These are phyloP conservation scores for Coniferiporia sulphurascens DNA, from an alignment of 1,284 basidiomycete genomes.

Conservation along the genomic window DNA sequence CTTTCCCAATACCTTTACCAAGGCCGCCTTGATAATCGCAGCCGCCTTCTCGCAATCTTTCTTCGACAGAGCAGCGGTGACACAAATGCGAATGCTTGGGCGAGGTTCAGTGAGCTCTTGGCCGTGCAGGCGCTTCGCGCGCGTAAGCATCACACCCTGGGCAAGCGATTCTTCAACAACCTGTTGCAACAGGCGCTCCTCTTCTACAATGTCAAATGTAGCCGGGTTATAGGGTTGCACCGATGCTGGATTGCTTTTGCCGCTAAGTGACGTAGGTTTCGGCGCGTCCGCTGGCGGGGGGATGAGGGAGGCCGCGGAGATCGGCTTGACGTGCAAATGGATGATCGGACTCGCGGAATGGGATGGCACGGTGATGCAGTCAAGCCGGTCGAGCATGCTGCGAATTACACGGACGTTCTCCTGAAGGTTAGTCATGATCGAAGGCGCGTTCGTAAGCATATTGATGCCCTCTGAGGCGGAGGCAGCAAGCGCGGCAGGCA, in stretches of 20 bases:
- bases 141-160: slow-evolving; percentile 79
- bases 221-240: slow-evolving; percentile 38
- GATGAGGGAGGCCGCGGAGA: slow-evolving; percentile 30
- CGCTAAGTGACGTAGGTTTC: slow-evolving; percentile 24
- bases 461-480: slow-evolving; percentile 83
- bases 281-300: slow-evolving; percentile 29
- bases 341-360: slow-evolving; percentile 84
- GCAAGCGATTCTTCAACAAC: slow-evolving; percentile 79
- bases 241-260: slow-evolving; percentile 37
- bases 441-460: slow-evolving; percentile 70
- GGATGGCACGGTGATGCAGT: slow-evolving; percentile 80
- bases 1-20: slow-evolving; percentile 64
- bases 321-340: slow-evolving; percentile 67
- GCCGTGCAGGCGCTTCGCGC: slow-evolving; percentile 73
- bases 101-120: slow-evolving; percentile 81
- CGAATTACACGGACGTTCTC: slow-evolving; percentile 80
- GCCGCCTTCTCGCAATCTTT: slow-evolving; percentile 93
- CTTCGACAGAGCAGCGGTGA: slow-evolving; percentile 73
- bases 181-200: slow-evolving; percentile 81
- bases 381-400: slow-evolving; percentile 72
- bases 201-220: slow-evolving; percentile 57
- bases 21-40: slow-evolving; percentile 65
- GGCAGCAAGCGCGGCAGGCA: slow-evolving; percentile 88
- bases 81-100: slow-evolving; percentile 84
- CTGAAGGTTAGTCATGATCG: slow-evolving; percentile 70